Evolutionary conservation across 495 filamentous ascomycete genomes (phyloP).

Genomic region (Aspergillus biplanus): DNA sequence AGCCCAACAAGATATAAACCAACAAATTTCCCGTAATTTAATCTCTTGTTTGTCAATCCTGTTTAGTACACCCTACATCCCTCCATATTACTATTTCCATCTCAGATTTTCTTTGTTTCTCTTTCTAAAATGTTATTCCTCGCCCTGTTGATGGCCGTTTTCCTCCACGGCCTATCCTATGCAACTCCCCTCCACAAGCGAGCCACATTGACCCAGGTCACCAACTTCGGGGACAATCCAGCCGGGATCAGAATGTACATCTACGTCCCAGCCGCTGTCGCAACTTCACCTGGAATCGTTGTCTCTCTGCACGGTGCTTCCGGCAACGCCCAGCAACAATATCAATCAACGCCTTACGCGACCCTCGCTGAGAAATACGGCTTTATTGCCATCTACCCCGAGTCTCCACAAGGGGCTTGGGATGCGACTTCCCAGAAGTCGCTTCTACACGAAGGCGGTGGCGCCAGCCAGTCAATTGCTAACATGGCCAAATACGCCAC

Average conservation of each 20-base stretch:
- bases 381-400: slow-evolving; percentile 1
- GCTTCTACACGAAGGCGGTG: neutral
- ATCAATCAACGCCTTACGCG: slow-evolving; percentile 4
- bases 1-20: neutral
- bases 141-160: neutral
- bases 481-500: slow-evolving; percentile 10
- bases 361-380: slow-evolving; percentile 4
- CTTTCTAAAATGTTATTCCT: neutral
- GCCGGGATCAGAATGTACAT: slow-evolving; percentile 2
- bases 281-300: neutral
- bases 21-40: neutral
- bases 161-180: neutral
- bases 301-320: slow-evolving; percentile 3
- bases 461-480: slow-evolving; percentile 16
- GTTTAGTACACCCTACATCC: too few species aligned
- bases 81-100: neutral
- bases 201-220: neutral
- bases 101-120: neutral
- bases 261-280: neutral
- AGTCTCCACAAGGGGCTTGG: slow-evolving; percentile 11
- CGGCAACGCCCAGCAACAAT: slow-evolving; percentile 6
- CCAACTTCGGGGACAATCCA: slow-evolving; percentile 3
- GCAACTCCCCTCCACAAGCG: neutral
- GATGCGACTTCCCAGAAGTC: slow-evolving; percentile 7
- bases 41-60: too few species aligned